A percentile compares a stretch with the other conserved stretches of the same genome.
phyloP scores from a whole-genome alignment of 306 rosid species.

The Pachyrhizus erosus region DNA sequence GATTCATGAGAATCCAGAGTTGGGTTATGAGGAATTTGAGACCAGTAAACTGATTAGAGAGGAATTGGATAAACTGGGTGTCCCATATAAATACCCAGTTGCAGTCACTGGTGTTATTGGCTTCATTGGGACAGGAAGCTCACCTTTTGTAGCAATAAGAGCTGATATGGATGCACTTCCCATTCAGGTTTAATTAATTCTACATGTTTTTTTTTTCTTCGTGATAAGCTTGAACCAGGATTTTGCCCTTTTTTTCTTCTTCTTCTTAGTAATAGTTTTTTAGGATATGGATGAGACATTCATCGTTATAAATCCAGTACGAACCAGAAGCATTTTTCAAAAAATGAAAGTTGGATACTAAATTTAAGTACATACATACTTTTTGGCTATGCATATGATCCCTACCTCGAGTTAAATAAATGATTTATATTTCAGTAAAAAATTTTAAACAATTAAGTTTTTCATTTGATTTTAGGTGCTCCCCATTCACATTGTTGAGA shows the following conservation, averaged over 20 bases:
- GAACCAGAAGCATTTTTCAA: no score
- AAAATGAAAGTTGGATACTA: no score
- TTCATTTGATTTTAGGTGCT: no score
- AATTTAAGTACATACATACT: no score
- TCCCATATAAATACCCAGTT: conserved; percentile 64
- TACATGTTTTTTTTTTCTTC: not conserved
- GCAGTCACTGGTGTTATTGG: conserved; percentile 76
- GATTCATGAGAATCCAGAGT: conserved; percentile 77
- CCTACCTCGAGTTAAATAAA: no score
- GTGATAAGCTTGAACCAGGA: no score
- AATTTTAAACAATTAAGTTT: no score
- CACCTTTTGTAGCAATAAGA: conserved; percentile 82
- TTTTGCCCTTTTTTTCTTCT: not conserved
- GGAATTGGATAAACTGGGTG: conserved; percentile 67
- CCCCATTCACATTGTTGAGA: no score
- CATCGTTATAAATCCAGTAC: no score
- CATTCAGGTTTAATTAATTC: conserved; percentile 54
- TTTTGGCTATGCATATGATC: no score
- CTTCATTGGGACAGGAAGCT: conserved; percentile 63
- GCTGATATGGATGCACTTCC: conserved; percentile 93
- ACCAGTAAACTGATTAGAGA: conserved; percentile 70
- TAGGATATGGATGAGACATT: no score
- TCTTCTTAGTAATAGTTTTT: not conserved
- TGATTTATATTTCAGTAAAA: no score
- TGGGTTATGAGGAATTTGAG: conserved; percentile 75